These are phyloP conservation scores for Peniophora sp. DNA, from an alignment of 1,284 basidiomycete species.

Conservation along the genomic window DNA sequence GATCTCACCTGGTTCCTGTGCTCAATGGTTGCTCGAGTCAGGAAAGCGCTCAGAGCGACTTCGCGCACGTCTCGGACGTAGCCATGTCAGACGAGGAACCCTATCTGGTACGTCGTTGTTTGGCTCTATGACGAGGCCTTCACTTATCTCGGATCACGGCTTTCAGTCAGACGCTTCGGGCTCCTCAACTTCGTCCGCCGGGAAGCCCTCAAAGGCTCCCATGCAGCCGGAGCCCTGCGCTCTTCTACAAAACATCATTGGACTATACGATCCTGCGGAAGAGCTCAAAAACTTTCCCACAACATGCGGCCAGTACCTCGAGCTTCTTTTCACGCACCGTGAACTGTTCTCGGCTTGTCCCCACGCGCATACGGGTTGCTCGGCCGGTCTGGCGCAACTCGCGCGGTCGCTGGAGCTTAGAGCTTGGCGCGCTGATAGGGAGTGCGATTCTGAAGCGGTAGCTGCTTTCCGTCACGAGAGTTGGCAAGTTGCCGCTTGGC, in stretches of 20 bases:
- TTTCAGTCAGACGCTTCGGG: constrained; percentile 37
- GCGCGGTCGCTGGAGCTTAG: constrained; percentile 51
- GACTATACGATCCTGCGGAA: constrained; percentile 31
- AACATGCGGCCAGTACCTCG: constrained; percentile 64
- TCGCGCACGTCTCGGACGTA: constrained; percentile 8
- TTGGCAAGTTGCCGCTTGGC: constrained; percentile 39
- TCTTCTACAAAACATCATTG: constrained; percentile 53
- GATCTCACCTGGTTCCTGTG: too few relatives aligned
- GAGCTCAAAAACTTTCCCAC: constrained; percentile 33
- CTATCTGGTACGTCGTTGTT: constrained; percentile 7
- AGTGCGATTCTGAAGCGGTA: constrained; percentile 59
- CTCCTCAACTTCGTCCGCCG: constrained; percentile 36
- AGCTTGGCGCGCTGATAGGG: constrained; percentile 56
- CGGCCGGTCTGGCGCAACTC: constrained; percentile 52
- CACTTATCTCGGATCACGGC: background rate
- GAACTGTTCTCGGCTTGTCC: constrained; percentile 55
- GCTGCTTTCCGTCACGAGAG: constrained; percentile 53
- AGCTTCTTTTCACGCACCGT: constrained; percentile 67
- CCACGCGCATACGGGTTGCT: constrained; percentile 50
- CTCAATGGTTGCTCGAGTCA: constrained; percentile 11
- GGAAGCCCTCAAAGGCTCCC: constrained; percentile 10
- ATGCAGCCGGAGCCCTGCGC: constrained; percentile 24
- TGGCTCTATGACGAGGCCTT: background rate
- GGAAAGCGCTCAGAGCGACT: constrained; percentile 5
- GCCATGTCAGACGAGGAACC: constrained; percentile 12